Base-by-base conservation (phyloP, 1,139 yeast genomes). In the Sugiyamaella sp. region DNA sequence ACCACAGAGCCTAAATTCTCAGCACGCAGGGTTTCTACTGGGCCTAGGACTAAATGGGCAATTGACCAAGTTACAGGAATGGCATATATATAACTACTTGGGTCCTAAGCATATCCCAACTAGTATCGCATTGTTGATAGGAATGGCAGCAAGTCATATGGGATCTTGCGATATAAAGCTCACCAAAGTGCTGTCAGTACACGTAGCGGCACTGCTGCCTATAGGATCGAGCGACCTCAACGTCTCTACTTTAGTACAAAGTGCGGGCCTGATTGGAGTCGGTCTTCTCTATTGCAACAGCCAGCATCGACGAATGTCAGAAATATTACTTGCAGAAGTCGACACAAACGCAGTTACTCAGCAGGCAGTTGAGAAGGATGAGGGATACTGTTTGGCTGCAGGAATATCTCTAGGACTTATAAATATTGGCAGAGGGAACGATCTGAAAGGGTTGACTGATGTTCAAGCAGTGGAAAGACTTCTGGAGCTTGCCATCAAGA, bases 31-130 rank as follows among this genome's bases (percentile, higher is more conserved):
- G 0, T 90, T 95, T 63, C 71, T 95, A n/a, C 73, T 90, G 24
- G 99, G 98, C 0, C 73, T 93, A 21, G 99, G 99, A 0, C 74
- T 95, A 42, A 89, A 89, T 71, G 98, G 98, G 0, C 97, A 91
- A 67, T 72, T 95, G 60, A 84, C 81, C 58, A 78, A 78, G 45
- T 73, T 95, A 29, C 98, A 95, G 65, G 97, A 93, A 67, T 95
- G 99, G 98, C 97, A 91, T 66, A 87, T 95, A 27, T 95, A 90
- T 69, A 91, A 93, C 65, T 91, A 90, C 61, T 73, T 95, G 50
- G 96, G 97, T 0, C 96, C 97, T 0, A 91, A 95, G 63, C 93
- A 89, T 65, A 82, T 86, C 1, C 80, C 81, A 49, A 89, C 96
- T 0, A 88, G 96, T 68, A 85, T 90, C 38, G 98, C 97, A 0